These are phyloP conservation scores for Mariannaea sp. DNA, from an alignment of 2,329 filamentous ascomycete species.

Conservation along the genomic window DNA sequence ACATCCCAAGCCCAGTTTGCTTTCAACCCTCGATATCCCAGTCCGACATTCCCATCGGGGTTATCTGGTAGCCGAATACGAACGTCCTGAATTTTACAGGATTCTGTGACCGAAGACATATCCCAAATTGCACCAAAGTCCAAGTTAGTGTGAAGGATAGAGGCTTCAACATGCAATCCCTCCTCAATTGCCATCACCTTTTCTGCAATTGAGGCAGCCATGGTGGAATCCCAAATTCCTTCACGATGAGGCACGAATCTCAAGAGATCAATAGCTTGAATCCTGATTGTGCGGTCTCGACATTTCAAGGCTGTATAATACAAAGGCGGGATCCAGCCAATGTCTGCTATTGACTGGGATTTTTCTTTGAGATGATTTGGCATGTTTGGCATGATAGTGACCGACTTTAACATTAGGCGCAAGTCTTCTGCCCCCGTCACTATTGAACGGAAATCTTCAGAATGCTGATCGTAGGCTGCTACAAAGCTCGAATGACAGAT, in stretches of 20 bases:
- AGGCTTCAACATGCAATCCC: conserved; percentile 9
- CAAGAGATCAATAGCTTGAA: conserved; percentile 44
- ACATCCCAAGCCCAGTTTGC: not conserved
- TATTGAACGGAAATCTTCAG: conserved; percentile 40
- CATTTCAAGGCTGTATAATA: conserved; percentile 55
- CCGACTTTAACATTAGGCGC: conserved; percentile 6
- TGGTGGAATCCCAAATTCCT: conserved; percentile 48
- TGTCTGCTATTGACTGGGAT: conserved; percentile 45
- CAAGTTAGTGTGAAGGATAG: not conserved
- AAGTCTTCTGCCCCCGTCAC: conserved; percentile 33
- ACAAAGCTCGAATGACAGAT: conserved; percentile 40
- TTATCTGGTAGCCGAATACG: not conserved
- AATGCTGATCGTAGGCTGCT: conserved; percentile 44
- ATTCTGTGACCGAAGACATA: not conserved
- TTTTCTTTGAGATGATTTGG: conserved; percentile 31
- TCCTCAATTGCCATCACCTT: conserved; percentile 49
- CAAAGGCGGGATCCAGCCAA: conserved; percentile 51
- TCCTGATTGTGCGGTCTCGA: conserved; percentile 46
- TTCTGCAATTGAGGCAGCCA: conserved; percentile 39
- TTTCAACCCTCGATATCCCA: not conserved
- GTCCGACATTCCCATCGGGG: not conserved
- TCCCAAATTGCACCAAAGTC: not conserved
- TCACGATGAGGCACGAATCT: conserved; percentile 42
- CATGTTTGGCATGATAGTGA: conserved; percentile 8
- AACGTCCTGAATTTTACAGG: not conserved